Evolutionary conservation across 2,329 filamentous ascomycete species (phyloP), one percentile per base, ranked within the genome.

Genomic region (Neocucurbitaria cava): DNA sequence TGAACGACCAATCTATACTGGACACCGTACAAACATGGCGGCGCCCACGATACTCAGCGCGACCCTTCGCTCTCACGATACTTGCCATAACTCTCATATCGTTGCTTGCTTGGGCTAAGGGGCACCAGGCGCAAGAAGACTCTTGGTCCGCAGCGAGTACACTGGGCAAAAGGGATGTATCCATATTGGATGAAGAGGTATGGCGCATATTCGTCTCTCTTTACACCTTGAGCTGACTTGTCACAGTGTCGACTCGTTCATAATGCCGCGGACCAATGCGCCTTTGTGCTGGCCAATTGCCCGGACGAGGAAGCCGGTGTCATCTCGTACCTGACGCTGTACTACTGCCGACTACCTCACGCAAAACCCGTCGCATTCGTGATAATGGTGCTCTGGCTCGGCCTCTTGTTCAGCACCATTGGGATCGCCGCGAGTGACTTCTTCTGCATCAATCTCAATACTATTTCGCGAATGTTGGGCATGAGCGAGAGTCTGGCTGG

Each of bases 361-460:
- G 86, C 82, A 13, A 88, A 91, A 70, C 87, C 90, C 0, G 61
- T 96, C 41, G 92, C 90, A n/a, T 96, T 99, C 69, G 72, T 81
- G 20, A 79, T 96, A 38, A 81, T 99, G 41, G 84, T 91, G 15
- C 66, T 88, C 56, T 99, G 95, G 95, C 85, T 97, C 6, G 90
- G 86, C 33, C 80, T 98, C 49, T 86, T 99, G 7, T 99, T 99
- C 78, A 94, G 90, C 65, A 98, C 95, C 13, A 97, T 99, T 61
- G 95, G 95, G 55, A 97, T 99, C 61, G 95, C 95, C 13, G 95
- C 95, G 20, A 97, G 92, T 77, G 95, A 99, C 78, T 99, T 99
- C 81, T 95, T 99, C 78, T 98, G 93, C 77, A 87, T 98, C 78
- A 96, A 99, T 71, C 83, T 99, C 30, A 95, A 91, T 76, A 98